Percentiles rank a stretch among this genome's conserved stretches.
phyloP scores from a whole-genome alignment of 768 basidiomycete genomes.

The Pisolithus marmoratus region DNA sequence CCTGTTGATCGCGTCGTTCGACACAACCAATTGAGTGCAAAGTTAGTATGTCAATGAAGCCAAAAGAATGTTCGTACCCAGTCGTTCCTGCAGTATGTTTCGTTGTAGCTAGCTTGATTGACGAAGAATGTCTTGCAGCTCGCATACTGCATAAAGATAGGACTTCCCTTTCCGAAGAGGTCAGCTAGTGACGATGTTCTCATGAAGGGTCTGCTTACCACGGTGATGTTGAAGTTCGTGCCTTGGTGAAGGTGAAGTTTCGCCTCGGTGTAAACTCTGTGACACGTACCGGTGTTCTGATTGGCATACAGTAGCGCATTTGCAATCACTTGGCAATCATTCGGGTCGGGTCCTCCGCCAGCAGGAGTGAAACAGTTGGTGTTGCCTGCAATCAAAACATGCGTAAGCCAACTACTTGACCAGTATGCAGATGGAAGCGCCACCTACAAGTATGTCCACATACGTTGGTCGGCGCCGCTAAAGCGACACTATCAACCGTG shows the following conservation, averaged over 20 bases:
- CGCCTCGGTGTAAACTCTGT: not conserved
- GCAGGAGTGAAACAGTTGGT: slow-evolving; percentile 42
- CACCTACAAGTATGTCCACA: slow-evolving; percentile 38
- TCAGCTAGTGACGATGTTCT: not conserved
- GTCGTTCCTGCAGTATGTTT: slow-evolving; percentile 41
- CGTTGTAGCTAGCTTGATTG: slow-evolving; percentile 36
- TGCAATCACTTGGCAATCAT: slow-evolving; percentile 44
- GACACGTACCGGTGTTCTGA: slow-evolving; percentile 36
- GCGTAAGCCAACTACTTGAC: not conserved
- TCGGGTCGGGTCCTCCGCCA: slow-evolving; percentile 43
- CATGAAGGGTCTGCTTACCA: not conserved
- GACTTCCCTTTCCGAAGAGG: not conserved
- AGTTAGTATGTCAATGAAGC: no score
- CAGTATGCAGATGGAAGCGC: not conserved
- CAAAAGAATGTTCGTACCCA: slow-evolving; percentile 33
- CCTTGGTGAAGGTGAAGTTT: not conserved
- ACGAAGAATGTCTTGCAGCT: slow-evolving; percentile 44
- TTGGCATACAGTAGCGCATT: slow-evolving; percentile 43
- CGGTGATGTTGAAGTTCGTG: slow-evolving; percentile 7
- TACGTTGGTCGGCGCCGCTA: slow-evolving; percentile 26
- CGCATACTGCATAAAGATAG: slow-evolving; percentile 30
- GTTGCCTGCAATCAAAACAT: slow-evolving; percentile 17
- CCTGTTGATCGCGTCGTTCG: slow-evolving; percentile 16
- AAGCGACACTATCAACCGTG: not conserved
- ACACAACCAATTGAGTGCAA: not conserved